Evolutionary conservation across 2,329 filamentous ascomycete genomes (phyloP).

Genomic region (Colletotrichum limetticola): DNA sequence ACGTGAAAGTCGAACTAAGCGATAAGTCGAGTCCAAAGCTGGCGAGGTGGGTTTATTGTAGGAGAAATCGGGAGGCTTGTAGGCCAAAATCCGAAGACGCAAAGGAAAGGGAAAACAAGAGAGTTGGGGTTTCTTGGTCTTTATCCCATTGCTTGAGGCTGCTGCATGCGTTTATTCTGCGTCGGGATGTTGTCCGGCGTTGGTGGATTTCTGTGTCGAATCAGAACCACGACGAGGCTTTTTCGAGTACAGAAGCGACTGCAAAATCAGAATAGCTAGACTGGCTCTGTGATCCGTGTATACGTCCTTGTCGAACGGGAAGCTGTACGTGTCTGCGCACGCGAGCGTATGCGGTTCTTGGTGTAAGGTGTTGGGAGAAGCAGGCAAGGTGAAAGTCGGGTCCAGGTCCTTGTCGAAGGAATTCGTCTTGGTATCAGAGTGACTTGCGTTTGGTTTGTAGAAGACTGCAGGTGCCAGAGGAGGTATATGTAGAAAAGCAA

Average conservation of each 20-base stretch:
- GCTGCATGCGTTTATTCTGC: conserved; percentile 16
- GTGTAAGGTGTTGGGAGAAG: background rate
- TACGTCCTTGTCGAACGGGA: background rate
- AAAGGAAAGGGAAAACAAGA: conserved; percentile 2
- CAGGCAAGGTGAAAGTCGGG: background rate
- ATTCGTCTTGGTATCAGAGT: conserved; percentile 1
- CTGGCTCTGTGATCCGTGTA: conserved; percentile 1
- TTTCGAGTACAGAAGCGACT: background rate
- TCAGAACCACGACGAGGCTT: background rate
- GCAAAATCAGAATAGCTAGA: background rate
- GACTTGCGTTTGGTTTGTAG: background rate
- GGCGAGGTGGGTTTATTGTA: conserved; percentile 6
- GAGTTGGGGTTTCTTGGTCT: background rate
- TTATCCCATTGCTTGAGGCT: conserved; percentile 34
- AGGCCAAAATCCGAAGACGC: conserved; percentile 9
- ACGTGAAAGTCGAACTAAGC: conserved; percentile 15
- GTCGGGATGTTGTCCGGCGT: background rate
- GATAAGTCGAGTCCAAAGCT: conserved; percentile 14
- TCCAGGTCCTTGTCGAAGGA: background rate
- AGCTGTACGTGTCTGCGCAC: background rate
- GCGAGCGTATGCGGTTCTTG: conserved; percentile 15
- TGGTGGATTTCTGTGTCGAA: conserved; percentile 8
- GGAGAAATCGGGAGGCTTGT: conserved; percentile 7
- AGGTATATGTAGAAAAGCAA: conserved; percentile 13
- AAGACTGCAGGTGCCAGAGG: conserved; percentile 3